A percentile compares a stretch with the other conserved stretches of the same genome.
Conservation (phyloP, 1,284 basidiomycete species). For the Malassezia vespertilionis region DNA sequence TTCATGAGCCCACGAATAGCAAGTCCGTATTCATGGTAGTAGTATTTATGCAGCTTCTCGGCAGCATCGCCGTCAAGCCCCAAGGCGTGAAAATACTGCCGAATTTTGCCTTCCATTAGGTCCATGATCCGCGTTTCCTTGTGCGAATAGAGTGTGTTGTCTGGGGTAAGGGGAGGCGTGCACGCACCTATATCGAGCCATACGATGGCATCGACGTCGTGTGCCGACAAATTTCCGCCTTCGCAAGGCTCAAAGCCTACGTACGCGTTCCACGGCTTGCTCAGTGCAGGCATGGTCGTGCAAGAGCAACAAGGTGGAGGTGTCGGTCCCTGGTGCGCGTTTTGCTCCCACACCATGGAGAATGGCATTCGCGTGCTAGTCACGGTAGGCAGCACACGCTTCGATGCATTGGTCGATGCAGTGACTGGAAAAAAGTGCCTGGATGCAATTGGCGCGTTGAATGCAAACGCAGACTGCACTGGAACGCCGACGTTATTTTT, state of each 20-base stretch:
- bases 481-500: not conserved
- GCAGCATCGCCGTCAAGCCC: constrained; percentile 63
- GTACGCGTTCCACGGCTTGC: constrained; percentile 5
- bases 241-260: constrained; percentile 26
- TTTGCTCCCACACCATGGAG: no score
- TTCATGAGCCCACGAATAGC: constrained; percentile 69
- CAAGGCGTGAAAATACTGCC: constrained; percentile 65
- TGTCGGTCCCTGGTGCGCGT: not conserved
- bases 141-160: constrained; percentile 64
- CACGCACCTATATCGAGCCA: constrained; percentile 62
- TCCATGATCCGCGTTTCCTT: constrained; percentile 55
- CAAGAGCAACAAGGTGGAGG: constrained; percentile 1
- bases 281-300: constrained; percentile 1
- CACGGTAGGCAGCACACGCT: constrained; percentile 34
- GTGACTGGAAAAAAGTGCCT: constrained; percentile 17
- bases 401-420: constrained; percentile 28
- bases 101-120: constrained; percentile 67
- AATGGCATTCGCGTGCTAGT: constrained; percentile 20
- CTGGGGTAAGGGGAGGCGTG: constrained; percentile 34
- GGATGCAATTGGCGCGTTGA: not conserved
- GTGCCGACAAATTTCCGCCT: constrained; percentile 1
- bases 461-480: constrained; percentile 6
- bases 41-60: constrained; percentile 60
- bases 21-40: constrained; percentile 67
- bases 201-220: constrained; percentile 50